Evolutionary conservation across 1,139 yeast genomes (phyloP), one percentile per base, ranked within the genome.

Genomic region (Candida labiduridarum): DNA sequence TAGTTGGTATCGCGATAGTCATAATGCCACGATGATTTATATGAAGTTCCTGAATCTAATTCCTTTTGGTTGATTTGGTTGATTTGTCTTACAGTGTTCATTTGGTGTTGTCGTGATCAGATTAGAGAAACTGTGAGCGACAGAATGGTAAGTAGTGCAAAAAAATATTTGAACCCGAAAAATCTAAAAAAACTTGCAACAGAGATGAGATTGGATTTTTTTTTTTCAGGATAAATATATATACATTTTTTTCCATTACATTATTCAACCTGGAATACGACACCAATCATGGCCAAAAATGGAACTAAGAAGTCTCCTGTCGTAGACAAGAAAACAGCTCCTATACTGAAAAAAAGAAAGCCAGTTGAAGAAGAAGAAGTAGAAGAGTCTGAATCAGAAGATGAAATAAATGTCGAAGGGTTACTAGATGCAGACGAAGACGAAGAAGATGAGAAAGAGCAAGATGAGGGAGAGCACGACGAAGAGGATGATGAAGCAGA

Each of bases 11-110:
- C 94, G 31, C 75, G 73, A 63, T 85, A 90, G 56, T 92, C 96
- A 57, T 83, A 78, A 63, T 92, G 98, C 98, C 98, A 92, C 10
- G 97, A 89, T 0, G 87, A 88, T 6, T 75, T 71, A 41, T 79
- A 78, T 0, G 85, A 65, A 0, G 84, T 79, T n/a, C 85, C 84
- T 15, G 71, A 70, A 18, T 76, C 79, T 25, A 92, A 72, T 63
- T 92, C 98, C 52, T 75, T 76, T 50, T 83, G 82, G 61, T 85
- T 90, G 47, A 90, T 78, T 47, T 74, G 74, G 59, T 84, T 79
- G 33, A 87, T 83, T 54, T 80, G 78, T 49, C 69, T 68, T 34
- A 78, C 73, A 12, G 74, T 65, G 56, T 76, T 76, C 82, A 78
- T 78, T 12, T 12, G 16, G 16, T 29, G 10, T n/a, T 7, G 41